Conservation (phyloP, 169 alveolate genomes). For the Eimeria praecox region DNA sequence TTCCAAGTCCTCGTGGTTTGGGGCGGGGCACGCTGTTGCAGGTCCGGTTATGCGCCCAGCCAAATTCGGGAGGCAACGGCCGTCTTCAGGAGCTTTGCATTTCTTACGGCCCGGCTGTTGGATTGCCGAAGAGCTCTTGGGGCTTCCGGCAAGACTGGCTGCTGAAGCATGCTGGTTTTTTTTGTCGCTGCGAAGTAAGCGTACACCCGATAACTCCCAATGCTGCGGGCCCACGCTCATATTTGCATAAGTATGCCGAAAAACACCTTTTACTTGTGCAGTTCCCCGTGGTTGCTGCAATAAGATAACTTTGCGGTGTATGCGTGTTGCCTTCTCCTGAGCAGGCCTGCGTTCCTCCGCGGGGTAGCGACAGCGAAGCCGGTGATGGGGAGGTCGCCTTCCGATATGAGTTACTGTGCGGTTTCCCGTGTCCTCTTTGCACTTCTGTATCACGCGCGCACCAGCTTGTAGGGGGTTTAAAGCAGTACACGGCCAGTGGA, state of each 20-base stretch:
- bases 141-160: slow-evolving; percentile 63
- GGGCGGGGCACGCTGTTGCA: slow-evolving; percentile 66
- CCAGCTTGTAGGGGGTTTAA: neutral
- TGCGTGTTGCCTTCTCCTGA: neutral
- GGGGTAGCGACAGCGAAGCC: neutral
- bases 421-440: slow-evolving; percentile 42
- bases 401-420: slow-evolving; percentile 9
- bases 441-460: slow-evolving; percentile 11
- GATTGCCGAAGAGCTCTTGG: slow-evolving; percentile 38
- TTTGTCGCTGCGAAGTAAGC: slow-evolving; percentile 51
- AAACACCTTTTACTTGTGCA: neutral
- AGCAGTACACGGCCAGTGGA: neutral
- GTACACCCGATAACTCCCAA: neutral
- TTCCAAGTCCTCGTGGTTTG: neutral
- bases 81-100: slow-evolving; percentile 8
- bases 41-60: slow-evolving; percentile 28
- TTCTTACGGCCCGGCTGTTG: slow-evolving; percentile 34
- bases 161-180: slow-evolving; percentile 37
- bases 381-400: neutral
- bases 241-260: neutral
- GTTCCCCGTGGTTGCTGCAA: neutral
- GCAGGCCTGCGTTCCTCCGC: slow-evolving; percentile 56
- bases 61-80: neutral
- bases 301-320: neutral
- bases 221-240: neutral